These are phyloP conservation scores for Suillus placidus DNA, from an alignment of 768 basidiomycete species.

Conservation along the genomic window DNA sequence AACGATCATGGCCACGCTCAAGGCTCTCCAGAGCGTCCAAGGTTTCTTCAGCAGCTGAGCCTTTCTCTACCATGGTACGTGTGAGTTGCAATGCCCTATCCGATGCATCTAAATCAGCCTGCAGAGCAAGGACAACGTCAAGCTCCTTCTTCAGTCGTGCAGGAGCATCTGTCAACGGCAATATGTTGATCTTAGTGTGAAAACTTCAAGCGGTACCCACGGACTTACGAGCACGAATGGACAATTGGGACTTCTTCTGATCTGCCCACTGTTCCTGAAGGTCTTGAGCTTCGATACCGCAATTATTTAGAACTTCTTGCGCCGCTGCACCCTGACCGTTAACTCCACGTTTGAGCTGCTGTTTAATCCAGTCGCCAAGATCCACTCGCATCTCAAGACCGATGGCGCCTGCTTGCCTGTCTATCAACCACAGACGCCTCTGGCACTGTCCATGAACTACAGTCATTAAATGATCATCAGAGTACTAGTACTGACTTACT, in stretches of 20 bases:
- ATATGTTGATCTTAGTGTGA: no score
- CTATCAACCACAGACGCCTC: no score
- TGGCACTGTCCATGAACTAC: no score
- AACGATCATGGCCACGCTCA: slow-evolving; percentile 19
- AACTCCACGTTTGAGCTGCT: slow-evolving; percentile 22
- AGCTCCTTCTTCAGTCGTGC: slow-evolving; percentile 35
- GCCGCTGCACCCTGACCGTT: slow-evolving; percentile 8
- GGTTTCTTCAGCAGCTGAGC: slow-evolving; percentile 6
- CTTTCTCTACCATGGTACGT: slow-evolving; percentile 10
- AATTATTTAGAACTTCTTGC: background rate
- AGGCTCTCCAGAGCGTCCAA: slow-evolving; percentile 23
- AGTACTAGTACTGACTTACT: no score
- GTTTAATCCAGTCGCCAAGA: slow-evolving; percentile 36
- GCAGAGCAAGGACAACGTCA: slow-evolving; percentile 33
- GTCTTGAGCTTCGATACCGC: background rate
- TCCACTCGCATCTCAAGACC: slow-evolving; percentile 28
- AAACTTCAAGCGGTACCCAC: no score
- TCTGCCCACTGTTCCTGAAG: background rate
- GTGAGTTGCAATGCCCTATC: slow-evolving; percentile 26
- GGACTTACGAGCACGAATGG: background rate
- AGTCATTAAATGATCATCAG: no score
- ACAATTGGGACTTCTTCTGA: background rate
- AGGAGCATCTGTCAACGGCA: slow-evolving; percentile 36
- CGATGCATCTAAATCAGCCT: slow-evolving; percentile 29
- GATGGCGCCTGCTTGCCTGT: no score